Evolutionary conservation across 1,284 basidiomycete species (phyloP).

Genomic region (Cryptococcus sp.): DNA sequence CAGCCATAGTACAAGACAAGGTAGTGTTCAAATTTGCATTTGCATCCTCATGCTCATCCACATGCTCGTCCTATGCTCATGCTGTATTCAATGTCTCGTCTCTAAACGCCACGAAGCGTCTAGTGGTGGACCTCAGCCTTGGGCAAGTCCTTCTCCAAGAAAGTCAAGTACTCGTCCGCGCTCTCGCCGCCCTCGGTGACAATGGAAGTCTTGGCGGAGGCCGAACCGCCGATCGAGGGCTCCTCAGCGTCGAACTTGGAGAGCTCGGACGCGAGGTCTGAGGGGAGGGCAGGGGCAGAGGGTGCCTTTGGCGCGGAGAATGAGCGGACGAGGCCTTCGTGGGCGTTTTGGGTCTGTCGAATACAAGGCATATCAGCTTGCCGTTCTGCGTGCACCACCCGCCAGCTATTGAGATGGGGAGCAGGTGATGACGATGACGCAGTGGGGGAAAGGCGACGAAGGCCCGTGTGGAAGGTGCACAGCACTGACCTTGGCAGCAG

Average conservation of each 20-base stretch:
- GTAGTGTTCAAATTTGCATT: neutral
- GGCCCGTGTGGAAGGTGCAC: slow-evolving; percentile 9
- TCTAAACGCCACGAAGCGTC: slow-evolving; percentile 4
- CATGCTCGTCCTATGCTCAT: neutral
- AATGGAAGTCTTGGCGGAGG: slow-evolving; percentile 36
- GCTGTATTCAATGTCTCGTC: slow-evolving; percentile 5
- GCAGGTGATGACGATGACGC: slow-evolving; percentile 8
- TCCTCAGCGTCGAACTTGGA: slow-evolving; percentile 75
- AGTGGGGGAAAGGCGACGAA: neutral
- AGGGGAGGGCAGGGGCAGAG: slow-evolving; percentile 67
- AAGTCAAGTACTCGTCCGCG: slow-evolving; percentile 62
- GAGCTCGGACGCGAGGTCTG: slow-evolving; percentile 78
- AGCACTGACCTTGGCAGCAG: slow-evolving; percentile 55
- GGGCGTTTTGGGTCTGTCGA: slow-evolving; percentile 74
- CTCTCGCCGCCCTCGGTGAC: slow-evolving; percentile 55
- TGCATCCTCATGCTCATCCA: neutral
- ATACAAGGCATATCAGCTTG: neutral
- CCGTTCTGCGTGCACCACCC: neutral
- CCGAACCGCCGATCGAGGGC: slow-evolving; percentile 61
- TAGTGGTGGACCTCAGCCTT: slow-evolving; percentile 61
- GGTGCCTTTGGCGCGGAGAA: slow-evolving; percentile 71
- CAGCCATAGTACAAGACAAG: too few relatives aligned
- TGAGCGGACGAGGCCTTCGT: slow-evolving; percentile 74
- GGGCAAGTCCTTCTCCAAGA: slow-evolving; percentile 60
- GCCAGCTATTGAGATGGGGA: neutral